Evolutionary conservation across 1,284 basidiomycete species (phyloP).

Genomic region (Ustilago shanxiensis): DNA sequence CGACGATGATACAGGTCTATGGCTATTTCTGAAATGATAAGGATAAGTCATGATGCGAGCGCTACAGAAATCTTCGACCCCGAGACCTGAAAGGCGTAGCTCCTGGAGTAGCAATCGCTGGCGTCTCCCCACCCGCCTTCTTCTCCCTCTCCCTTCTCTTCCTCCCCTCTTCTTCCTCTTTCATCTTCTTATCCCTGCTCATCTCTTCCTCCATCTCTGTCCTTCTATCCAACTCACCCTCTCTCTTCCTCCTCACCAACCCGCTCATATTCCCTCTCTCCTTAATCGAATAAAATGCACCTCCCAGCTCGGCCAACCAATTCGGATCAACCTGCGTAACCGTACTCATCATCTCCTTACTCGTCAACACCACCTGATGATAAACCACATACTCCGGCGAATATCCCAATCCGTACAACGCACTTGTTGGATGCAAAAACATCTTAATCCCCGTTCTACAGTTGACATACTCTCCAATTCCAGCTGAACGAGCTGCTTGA

Average conservation of each 20-base stretch:
- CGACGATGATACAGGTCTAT: not conserved
- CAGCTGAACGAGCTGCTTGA: conserved; percentile 96
- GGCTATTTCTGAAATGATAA: not conserved
- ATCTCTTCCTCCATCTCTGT: conserved; percentile 81
- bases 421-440: conserved; percentile 94
- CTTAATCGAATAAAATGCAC: conserved; percentile 93
- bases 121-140: conserved; percentile 22
- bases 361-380: conserved; percentile 77
- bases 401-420: conserved; percentile 94
- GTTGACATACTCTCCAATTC: conserved; percentile 98
- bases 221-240: conserved; percentile 87
- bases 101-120: conserved; percentile 38
- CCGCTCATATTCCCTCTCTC: conserved; percentile 78
- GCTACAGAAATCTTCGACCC: conserved; percentile 12
- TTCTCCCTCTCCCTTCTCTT: conserved; percentile 16
- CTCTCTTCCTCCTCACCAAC: conserved; percentile 76
- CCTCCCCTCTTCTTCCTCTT: conserved; percentile 20
- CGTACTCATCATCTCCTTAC: conserved; percentile 62
- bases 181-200: conserved; percentile 48
- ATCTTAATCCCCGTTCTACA: conserved; percentile 88
- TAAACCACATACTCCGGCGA: conserved; percentile 97
- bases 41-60: not conserved
- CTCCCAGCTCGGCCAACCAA: conserved; percentile 73
- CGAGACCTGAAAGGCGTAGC: conserved; percentile 39
- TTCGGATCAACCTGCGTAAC: conserved; percentile 69